phyloP scores from a whole-genome alignment of 1,139 yeast genomes.

The Geotrichum siamense region DNA sequence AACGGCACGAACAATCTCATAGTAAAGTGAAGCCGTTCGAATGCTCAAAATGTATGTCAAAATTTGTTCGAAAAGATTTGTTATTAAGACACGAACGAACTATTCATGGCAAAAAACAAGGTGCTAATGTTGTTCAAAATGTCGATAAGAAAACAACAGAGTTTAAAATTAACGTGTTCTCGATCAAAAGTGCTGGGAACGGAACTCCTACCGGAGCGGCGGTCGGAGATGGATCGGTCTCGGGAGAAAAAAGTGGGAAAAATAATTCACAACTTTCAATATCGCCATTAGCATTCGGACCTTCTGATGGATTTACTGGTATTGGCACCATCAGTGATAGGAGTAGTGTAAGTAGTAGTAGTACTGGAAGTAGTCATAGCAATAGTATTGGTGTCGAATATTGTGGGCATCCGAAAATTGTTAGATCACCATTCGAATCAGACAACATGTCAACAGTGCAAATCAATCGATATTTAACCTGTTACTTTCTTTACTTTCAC shows the following conservation, averaged over 20 bases:
- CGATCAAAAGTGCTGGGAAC: constrained; percentile 1
- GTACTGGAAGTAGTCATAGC: too few species aligned
- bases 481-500: constrained; percentile 34
- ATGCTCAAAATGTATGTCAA: constrained; percentile 60
- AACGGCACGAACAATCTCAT: constrained; percentile 76
- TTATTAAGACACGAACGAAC: constrained; percentile 72
- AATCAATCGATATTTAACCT: constrained; percentile 30
- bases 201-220: too few species aligned
- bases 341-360: too few species aligned
- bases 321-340: too few species aligned
- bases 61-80: constrained; percentile 70
- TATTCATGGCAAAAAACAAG: constrained; percentile 45
- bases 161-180: constrained; percentile 5
- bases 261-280: too few species aligned
- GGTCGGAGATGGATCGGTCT: too few species aligned
- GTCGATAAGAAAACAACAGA: background rate
- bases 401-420: background rate
- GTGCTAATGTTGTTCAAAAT: too few species aligned
- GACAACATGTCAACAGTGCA: constrained; percentile 22
- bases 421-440: background rate
- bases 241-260: too few species aligned
- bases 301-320: too few species aligned
- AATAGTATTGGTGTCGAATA: too few species aligned
- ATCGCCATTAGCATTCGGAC: too few species aligned
- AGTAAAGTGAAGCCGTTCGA: constrained; percentile 78